Evolutionary conservation across 371 early-diverging fungal species (phyloP).

Genomic region (Cokeromyces recurvatus): DNA sequence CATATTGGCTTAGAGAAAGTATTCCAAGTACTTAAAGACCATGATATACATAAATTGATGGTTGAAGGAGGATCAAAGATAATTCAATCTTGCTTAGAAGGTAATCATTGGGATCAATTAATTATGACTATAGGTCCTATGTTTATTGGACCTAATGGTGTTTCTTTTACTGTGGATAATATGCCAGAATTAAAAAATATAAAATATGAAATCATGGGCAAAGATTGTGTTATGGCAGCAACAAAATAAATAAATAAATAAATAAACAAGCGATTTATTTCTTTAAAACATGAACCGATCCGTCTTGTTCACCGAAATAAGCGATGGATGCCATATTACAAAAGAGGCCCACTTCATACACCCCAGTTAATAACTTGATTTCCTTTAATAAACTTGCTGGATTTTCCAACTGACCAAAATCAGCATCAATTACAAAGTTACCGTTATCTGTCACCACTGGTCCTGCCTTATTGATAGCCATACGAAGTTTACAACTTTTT

Average conservation of each 20-base stretch:
- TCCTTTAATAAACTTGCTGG: conserved; percentile 52
- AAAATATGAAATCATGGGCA: conserved; percentile 15
- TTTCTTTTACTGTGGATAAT: conserved; percentile 16
- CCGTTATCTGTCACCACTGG: conserved; percentile 94
- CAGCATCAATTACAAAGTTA: conserved; percentile 88
- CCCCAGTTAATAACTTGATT: conserved; percentile 76
- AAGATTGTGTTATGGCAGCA: conserved; percentile 19
- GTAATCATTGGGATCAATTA: conserved; percentile 43
- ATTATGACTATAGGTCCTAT: conserved; percentile 80
- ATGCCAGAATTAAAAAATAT: conserved; percentile 3
- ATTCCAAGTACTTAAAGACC: conserved; percentile 18
- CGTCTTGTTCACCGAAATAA: conserved; percentile 71
- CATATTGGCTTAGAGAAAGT: conserved; percentile 15
- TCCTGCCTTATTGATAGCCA: conserved; percentile 85
- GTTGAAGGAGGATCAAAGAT: conserved; percentile 90
- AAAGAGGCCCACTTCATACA: conserved; percentile 91
- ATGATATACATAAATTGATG: conserved; percentile 66
- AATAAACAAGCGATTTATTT: background rate
- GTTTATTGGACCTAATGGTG: conserved; percentile 60
- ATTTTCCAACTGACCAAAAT: conserved; percentile 71
- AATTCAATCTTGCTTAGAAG: conserved; percentile 63
- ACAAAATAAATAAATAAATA: background rate
- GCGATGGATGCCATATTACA: conserved; percentile 78
- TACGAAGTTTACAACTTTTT: conserved; percentile 57
- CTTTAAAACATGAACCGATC: conserved; percentile 14